These are phyloP conservation scores for Aureobasidium sp. DNA, from an alignment of 2,329 filamentous ascomycete genomes.

Conservation along the genomic window DNA sequence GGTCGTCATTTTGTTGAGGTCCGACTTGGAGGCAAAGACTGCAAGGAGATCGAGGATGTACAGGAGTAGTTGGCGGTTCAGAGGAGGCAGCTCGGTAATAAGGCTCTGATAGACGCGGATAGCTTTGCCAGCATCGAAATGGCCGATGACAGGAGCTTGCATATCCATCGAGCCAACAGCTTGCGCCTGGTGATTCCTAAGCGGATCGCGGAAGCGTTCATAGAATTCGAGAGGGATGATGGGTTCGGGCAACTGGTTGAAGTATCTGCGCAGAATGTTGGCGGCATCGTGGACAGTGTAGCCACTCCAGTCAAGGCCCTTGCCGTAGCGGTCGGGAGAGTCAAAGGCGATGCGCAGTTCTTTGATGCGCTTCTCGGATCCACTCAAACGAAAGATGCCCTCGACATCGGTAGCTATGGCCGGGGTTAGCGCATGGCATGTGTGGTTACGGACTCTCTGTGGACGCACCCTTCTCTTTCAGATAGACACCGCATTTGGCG, in stretches of 20 bases:
- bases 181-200: slow-evolving; percentile 62
- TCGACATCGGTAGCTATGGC: slow-evolving; percentile 78
- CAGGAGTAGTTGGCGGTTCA: slow-evolving; percentile 87
- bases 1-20: slow-evolving; percentile 94
- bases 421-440: slow-evolving; percentile 2
- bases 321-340: slow-evolving; percentile 90
- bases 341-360: slow-evolving; percentile 89
- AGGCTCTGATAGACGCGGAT: slow-evolving; percentile 77
- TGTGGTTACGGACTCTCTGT: background rate
- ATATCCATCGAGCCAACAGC: slow-evolving; percentile 60
- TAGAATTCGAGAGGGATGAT: slow-evolving; percentile 94
- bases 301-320: slow-evolving; percentile 92
- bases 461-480: slow-evolving; percentile 86
- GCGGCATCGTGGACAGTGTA: slow-evolving; percentile 98
- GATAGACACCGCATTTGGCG: slow-evolving; percentile 91
- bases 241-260: slow-evolving; percentile 92
- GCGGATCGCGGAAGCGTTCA: slow-evolving; percentile 78
- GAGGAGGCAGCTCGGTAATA: slow-evolving; percentile 84
- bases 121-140: slow-evolving; percentile 66
- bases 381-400: slow-evolving; percentile 92
- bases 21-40: slow-evolving; percentile 93
- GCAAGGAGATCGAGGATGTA: slow-evolving; percentile 95
- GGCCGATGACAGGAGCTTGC: slow-evolving; percentile 61
- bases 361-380: slow-evolving; percentile 96
- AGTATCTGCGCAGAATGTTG: slow-evolving; percentile 88